Conservation (phyloP, 208 protist species). For the Leishmania gerbilli region DNA sequence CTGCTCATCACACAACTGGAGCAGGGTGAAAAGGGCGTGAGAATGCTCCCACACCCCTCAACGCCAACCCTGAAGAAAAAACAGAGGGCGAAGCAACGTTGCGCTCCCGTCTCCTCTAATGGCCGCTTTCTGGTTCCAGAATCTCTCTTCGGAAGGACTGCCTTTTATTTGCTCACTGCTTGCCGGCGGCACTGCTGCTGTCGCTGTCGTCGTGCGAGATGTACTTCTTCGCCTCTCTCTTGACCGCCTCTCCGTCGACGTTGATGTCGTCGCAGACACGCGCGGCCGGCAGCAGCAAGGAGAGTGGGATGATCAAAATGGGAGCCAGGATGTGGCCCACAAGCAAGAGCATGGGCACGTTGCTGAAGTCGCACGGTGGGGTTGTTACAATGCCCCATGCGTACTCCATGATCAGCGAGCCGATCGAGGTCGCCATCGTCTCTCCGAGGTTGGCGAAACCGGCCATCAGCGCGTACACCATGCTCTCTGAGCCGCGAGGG, state of each 20-base stretch:
- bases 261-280: conserved; percentile 66
- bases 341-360: conserved; percentile 57
- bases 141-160: too few species aligned
- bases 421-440: conserved; percentile 44
- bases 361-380: conserved; percentile 59
- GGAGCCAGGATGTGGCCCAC: conserved; percentile 54
- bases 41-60: too few species aligned
- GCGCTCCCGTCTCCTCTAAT: too few species aligned
- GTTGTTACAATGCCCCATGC: conserved; percentile 34
- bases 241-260: conserved; percentile 28
- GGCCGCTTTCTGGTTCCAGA: too few species aligned
- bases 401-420: conserved; percentile 37
- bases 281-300: conserved; percentile 63
- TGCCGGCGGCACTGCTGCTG: too few species aligned
- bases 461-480: conserved; percentile 71
- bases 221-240: conserved; percentile 44
- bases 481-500: conserved; percentile 72
- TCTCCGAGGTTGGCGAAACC: conserved; percentile 69
- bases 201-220: conserved; percentile 27
- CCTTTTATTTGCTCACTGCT: too few species aligned
- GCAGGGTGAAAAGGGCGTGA: too few species aligned
- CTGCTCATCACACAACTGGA: too few species aligned
- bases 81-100: too few species aligned
- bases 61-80: too few species aligned
- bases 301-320: conserved; percentile 43